A percentile compares a stretch with the other conserved stretches of the same genome.
phyloP scores from a whole-genome alignment of 257 asterid genomes.

The Nicotiana attenuata region DNA sequence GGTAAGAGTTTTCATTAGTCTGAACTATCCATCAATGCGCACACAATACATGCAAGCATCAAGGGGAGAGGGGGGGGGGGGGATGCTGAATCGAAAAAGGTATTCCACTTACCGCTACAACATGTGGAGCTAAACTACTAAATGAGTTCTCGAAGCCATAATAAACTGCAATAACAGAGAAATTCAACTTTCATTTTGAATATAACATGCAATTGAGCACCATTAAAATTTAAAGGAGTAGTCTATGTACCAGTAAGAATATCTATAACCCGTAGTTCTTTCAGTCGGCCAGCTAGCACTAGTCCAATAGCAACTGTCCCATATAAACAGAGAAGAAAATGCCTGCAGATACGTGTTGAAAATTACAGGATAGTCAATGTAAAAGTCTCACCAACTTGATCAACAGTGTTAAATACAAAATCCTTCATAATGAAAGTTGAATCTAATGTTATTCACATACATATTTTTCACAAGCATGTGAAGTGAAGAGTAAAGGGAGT shows the following conservation, averaged over 20 bases:
- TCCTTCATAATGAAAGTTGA: not conserved
- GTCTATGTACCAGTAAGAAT: constrained; percentile 71
- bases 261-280: constrained; percentile 58
- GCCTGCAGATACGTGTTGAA: constrained; percentile 55
- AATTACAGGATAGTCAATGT: not conserved
- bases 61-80: not conserved
- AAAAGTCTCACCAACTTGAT: not conserved
- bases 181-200: not conserved
- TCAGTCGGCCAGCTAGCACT: constrained; percentile 83
- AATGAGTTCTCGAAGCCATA: constrained; percentile 79
- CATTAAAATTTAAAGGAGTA: constrained; percentile 11
- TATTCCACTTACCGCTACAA: constrained; percentile 52
- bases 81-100: not conserved
- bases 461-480: constrained; percentile 2
- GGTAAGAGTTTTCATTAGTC: no score
- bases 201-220: constrained; percentile 18
- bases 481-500: not conserved
- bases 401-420: not conserved
- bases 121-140: constrained; percentile 72
- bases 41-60: not conserved
- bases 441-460: not conserved
- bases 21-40: not conserved
- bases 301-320: constrained; percentile 69
- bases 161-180: constrained; percentile 56
- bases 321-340: constrained; percentile 76